A percentile compares a stretch with the other conserved stretches of the same genome.
Conservation (phyloP, 176 grass and related monocot genomes). For the Aechmea fasciata region DNA sequence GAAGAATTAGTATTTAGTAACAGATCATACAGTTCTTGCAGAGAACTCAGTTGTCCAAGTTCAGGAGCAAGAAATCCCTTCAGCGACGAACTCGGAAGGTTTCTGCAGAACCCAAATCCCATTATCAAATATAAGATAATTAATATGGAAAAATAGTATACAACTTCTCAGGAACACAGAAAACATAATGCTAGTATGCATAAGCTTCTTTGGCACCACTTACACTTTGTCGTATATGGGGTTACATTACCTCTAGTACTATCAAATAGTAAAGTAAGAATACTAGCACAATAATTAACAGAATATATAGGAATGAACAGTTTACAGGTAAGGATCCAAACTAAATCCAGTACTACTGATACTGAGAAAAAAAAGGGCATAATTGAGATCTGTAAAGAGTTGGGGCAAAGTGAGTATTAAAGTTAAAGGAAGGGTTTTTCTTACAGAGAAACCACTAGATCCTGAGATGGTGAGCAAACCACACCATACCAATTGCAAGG, state of each 20-base stretch:
- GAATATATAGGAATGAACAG: slow-evolving; percentile 3
- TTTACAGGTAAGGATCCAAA: slow-evolving; percentile 6
- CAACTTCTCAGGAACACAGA: slow-evolving; percentile 3
- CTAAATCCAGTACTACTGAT: background rate
- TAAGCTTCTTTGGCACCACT: too few relatives aligned
- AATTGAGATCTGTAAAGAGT: slow-evolving; percentile 24
- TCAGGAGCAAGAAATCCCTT: slow-evolving; percentile 77
- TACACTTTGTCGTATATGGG: too few relatives aligned
- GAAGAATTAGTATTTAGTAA: background rate
- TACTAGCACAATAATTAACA: background rate
- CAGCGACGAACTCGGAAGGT: slow-evolving; percentile 60
- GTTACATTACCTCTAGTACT: too few relatives aligned
- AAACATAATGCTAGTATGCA: background rate
- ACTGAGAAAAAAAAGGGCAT: slow-evolving; percentile 5
- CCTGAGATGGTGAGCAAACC: slow-evolving; percentile 50
- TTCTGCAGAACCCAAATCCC: slow-evolving; percentile 36
- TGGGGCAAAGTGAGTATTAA: background rate
- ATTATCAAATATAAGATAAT: slow-evolving; percentile 5
- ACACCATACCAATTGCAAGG: slow-evolving; percentile 89
- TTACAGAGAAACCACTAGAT: slow-evolving; percentile 81
- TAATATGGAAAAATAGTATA: slow-evolving; percentile 7
- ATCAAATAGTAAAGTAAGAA: too few relatives aligned
- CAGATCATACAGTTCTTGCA: slow-evolving; percentile 73
- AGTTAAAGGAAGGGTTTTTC: background rate
- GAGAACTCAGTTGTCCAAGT: slow-evolving; percentile 46